These are phyloP conservation scores for Exidia glandulosa DNA, from an alignment of 768 basidiomycete genomes.

Conservation along the genomic window DNA sequence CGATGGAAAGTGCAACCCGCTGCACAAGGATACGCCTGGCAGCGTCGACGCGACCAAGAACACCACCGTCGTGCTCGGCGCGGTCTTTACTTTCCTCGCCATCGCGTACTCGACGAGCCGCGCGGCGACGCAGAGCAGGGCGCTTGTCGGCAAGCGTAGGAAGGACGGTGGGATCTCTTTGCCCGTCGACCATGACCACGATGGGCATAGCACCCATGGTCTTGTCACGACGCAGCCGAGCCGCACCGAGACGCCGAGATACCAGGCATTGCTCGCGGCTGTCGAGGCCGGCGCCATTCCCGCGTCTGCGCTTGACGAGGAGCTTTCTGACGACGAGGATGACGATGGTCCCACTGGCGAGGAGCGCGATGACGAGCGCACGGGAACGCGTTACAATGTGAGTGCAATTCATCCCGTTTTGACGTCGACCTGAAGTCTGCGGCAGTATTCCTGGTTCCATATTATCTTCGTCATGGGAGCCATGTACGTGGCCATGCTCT, in stretches of 20 bases:
- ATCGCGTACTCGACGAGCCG: slow-evolving; percentile 96
- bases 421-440: neutral
- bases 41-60: slow-evolving; percentile 57
- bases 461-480: slow-evolving; percentile 90
- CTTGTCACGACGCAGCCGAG: slow-evolving; percentile 78
- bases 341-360: slow-evolving; percentile 46
- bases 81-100: slow-evolving; percentile 92
- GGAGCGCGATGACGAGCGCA: slow-evolving; percentile 80
- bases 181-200: slow-evolving; percentile 39
- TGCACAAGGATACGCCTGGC: slow-evolving; percentile 42
- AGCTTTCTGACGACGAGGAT: slow-evolving; percentile 54
- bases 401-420: slow-evolving; percentile 16
- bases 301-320: slow-evolving; percentile 75
- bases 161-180: slow-evolving; percentile 54
- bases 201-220: slow-evolving; percentile 40
- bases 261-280: slow-evolving; percentile 89
- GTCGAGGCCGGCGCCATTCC: slow-evolving; percentile 95
- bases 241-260: slow-evolving; percentile 74
- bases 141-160: slow-evolving; percentile 67
- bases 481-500: slow-evolving; percentile 95
- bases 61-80: slow-evolving; percentile 82
- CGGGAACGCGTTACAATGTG: slow-evolving; percentile 92
- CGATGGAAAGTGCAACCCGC: slow-evolving; percentile 70
- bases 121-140: slow-evolving; percentile 91
- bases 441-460: slow-evolving; percentile 97